Conservation (phyloP, 2,329 filamentous ascomycete genomes). For the Penicillium sp. region DNA sequence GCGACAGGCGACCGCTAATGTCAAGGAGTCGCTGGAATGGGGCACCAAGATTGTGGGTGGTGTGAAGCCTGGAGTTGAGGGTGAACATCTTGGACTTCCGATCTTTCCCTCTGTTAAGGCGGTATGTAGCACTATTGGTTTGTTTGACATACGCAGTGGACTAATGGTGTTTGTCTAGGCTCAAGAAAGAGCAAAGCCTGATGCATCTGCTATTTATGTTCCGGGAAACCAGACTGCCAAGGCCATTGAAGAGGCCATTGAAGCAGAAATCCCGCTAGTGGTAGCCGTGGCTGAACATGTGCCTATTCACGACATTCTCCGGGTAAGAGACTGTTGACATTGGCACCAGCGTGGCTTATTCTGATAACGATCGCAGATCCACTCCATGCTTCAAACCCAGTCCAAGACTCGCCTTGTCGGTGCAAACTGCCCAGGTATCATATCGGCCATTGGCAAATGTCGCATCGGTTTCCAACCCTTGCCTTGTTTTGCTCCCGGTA, state of each 20-base stretch:
- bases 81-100: constrained; percentile 72
- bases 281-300: constrained; percentile 81
- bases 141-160: not conserved
- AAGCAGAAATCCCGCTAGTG: constrained; percentile 74
- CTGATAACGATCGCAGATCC: constrained; percentile 49
- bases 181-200: constrained; percentile 68
- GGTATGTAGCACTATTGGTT: constrained; percentile 32
- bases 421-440: constrained; percentile 80
- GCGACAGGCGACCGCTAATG: constrained; percentile 66
- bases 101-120: constrained; percentile 68
- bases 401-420: constrained; percentile 72
- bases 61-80: constrained; percentile 69
- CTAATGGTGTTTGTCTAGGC: constrained; percentile 48
- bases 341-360: not conserved
- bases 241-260: constrained; percentile 78
- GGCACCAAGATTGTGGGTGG: constrained; percentile 80
- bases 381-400: constrained; percentile 71
- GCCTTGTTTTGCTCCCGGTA: constrained; percentile 68
- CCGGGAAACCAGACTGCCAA: constrained; percentile 70
- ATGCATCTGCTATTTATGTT: constrained; percentile 79
- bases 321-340: constrained; percentile 48
- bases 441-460: constrained; percentile 70
- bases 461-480: constrained; percentile 76
- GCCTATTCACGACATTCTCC: constrained; percentile 74
- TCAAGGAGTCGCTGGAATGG: constrained; percentile 73